A percentile compares a stretch with the other conserved stretches of the same genome.
Conservation (phyloP, 2,329 filamentous ascomycete genomes). For the Zymoseptoria crescenta region DNA sequence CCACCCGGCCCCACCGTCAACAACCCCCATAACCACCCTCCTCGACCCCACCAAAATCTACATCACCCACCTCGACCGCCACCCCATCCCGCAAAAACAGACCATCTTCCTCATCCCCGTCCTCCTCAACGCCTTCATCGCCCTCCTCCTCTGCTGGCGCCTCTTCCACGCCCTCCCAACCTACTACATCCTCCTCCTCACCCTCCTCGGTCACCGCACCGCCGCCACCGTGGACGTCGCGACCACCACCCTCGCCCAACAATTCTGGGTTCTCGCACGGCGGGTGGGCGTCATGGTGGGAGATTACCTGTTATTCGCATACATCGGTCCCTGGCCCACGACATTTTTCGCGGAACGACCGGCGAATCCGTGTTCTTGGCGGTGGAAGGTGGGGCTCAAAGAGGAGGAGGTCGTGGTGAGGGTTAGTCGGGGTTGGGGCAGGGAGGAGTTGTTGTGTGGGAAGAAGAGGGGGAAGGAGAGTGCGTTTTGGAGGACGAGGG, state of each 20-base stretch:
- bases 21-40: slow-evolving; percentile 58
- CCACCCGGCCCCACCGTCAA: slow-evolving; percentile 53
- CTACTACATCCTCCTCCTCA: slow-evolving; percentile 61
- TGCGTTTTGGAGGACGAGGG: slow-evolving; percentile 51
- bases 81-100: slow-evolving; percentile 63
- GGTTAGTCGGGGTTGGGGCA: slow-evolving; percentile 66
- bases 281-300: slow-evolving; percentile 61
- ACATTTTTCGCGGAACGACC: slow-evolving; percentile 54
- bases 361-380: slow-evolving; percentile 62
- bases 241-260: slow-evolving; percentile 48
- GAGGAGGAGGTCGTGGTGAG: slow-evolving; percentile 74
- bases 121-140: slow-evolving; percentile 64
- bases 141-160: slow-evolving; percentile 58
- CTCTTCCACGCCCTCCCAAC: slow-evolving; percentile 60
- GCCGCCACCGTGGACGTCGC: slow-evolving; percentile 57
- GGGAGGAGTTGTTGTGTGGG: slow-evolving; percentile 46
- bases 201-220: slow-evolving; percentile 58
- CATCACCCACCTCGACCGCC: slow-evolving; percentile 72
- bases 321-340: slow-evolving; percentile 41
- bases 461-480: slow-evolving; percentile 47
- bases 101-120: slow-evolving; percentile 77
- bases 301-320: slow-evolving; percentile 54
- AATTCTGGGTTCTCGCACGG: slow-evolving; percentile 49
- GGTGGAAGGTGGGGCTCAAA: slow-evolving; percentile 67
- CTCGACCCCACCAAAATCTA: slow-evolving; percentile 68